These are phyloP conservation scores for Cercospora beticola DNA, from an alignment of 2,329 filamentous ascomycete genomes.

Conservation along the genomic window DNA sequence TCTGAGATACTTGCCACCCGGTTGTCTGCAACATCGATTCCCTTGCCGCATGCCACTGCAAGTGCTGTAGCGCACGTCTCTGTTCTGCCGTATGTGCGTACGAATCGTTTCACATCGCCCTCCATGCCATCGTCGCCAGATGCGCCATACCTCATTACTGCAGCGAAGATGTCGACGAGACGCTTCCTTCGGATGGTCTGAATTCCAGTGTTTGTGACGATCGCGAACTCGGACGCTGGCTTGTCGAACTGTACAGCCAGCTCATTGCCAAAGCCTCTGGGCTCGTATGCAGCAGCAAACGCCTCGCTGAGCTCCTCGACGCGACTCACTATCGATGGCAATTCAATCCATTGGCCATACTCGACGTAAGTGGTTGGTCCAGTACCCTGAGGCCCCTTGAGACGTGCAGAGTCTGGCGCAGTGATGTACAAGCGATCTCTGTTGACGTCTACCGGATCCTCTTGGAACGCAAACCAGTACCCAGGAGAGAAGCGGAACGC, in stretches of 20 bases:
- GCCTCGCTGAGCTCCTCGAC: conserved; percentile 73
- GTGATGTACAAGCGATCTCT: conserved; percentile 74
- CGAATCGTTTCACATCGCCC: conserved; percentile 77
- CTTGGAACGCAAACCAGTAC: conserved; percentile 84
- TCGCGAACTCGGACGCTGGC: conserved; percentile 76
- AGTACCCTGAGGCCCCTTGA: conserved; percentile 26
- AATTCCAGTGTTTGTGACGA: conserved; percentile 87
- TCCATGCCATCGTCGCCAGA: conserved; percentile 78
- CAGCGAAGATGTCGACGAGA: conserved; percentile 88
- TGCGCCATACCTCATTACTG: conserved; percentile 63
- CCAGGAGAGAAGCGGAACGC: conserved; percentile 71
- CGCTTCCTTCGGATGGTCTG: conserved; percentile 80
- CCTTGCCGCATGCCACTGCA: conserved; percentile 92
- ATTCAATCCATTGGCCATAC: conserved; percentile 73
- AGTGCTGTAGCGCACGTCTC: conserved; percentile 89
- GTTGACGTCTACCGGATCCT: conserved; percentile 46
- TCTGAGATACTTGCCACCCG: conserved; percentile 72
- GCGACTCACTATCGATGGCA: conserved; percentile 73
- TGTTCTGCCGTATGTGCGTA: conserved; percentile 78
- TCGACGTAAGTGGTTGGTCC: conserved; percentile 68
- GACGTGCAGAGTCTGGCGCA: conserved; percentile 80
- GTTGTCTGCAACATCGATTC: conserved; percentile 73
- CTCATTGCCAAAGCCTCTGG: conserved; percentile 88
- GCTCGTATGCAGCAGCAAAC: conserved; percentile 66
- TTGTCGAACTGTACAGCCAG: conserved; percentile 93